Evolutionary conservation across 352 stramenopile genomes (phyloP).

Genomic region (Phytophthora tubulina): DNA sequence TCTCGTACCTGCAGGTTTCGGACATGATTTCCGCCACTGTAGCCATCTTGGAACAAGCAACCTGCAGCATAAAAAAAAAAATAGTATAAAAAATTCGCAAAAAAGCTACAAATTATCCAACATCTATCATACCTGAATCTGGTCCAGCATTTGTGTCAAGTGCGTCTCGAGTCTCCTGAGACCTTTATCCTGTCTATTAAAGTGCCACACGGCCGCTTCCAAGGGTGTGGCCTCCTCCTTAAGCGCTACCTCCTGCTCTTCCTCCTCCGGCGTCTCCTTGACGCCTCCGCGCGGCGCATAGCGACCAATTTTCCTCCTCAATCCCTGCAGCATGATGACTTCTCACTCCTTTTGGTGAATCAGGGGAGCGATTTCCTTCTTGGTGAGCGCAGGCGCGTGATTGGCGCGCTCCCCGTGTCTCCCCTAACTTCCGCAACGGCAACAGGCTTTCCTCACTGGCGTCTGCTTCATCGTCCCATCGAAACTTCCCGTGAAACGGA

Average conservation of each 20-base stretch:
- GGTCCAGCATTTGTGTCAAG: constrained; percentile 60
- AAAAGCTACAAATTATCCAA: constrained; percentile 1
- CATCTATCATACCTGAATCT: constrained; percentile 54
- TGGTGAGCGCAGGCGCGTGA: constrained; percentile 20
- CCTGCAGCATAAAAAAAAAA: constrained; percentile 32
- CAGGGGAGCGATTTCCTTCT: constrained; percentile 20
- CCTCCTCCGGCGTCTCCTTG: constrained; percentile 28
- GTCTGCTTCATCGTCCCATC: constrained; percentile 27
- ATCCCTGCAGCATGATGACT: constrained; percentile 59
- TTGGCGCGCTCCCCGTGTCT: constrained; percentile 7
- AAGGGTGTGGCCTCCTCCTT: constrained; percentile 37
- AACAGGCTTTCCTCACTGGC: constrained; percentile 26
- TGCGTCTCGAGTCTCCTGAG: constrained; percentile 60
- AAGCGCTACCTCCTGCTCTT: constrained; percentile 3
- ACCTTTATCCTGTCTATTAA: constrained; percentile 60
- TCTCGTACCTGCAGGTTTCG: constrained; percentile 53
- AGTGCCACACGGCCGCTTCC: constrained; percentile 54
- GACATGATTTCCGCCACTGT: constrained; percentile 65
- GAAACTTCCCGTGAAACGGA: constrained; percentile 30
- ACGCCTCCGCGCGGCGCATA: constrained; percentile 33
- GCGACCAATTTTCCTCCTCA: constrained; percentile 70
- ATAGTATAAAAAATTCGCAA: constrained; percentile 8
- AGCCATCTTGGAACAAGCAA: constrained; percentile 54
- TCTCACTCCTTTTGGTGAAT: constrained; percentile 19
- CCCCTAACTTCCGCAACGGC: constrained; percentile 19